phyloP scores from a whole-genome alignment of 1,284 basidiomycete species.

The Cystobasidiaceae sp. region DNA sequence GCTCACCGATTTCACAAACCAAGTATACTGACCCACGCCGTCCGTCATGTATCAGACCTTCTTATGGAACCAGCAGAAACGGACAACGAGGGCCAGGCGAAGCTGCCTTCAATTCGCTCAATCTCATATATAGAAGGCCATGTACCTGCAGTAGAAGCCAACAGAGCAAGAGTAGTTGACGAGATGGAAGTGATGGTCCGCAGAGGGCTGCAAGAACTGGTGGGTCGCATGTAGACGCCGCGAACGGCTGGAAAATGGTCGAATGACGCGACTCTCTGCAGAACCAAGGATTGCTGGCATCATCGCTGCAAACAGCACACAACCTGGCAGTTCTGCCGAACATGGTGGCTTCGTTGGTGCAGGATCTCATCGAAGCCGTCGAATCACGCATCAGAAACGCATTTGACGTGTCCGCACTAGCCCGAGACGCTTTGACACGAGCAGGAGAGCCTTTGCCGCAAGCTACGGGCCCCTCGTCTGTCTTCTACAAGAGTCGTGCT shows the following conservation, averaged over 20 bases:
- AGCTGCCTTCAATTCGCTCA: conserved; percentile 53
- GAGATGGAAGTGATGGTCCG: conserved; percentile 87
- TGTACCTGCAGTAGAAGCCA: conserved; percentile 63
- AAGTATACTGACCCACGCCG: no score
- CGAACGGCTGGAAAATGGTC: background rate
- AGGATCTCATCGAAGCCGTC: conserved; percentile 76
- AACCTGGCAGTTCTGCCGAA: conserved; percentile 79
- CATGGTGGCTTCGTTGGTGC: conserved; percentile 71
- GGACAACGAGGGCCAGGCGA: background rate
- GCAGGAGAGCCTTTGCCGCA: conserved; percentile 17
- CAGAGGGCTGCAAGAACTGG: conserved; percentile 65
- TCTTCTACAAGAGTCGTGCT: conserved; percentile 67
- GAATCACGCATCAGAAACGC: conserved; percentile 70
- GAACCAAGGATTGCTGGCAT: conserved; percentile 83
- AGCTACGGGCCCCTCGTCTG: conserved; percentile 19
- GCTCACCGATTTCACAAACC: no score
- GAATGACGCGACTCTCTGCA: conserved; percentile 44
- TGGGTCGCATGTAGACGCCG: conserved; percentile 45
- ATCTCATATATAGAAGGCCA: conserved; percentile 65
- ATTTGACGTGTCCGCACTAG: conserved; percentile 79
- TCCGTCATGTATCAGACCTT: background rate
- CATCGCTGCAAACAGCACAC: conserved; percentile 88
- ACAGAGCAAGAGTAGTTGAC: conserved; percentile 62
- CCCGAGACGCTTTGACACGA: conserved; percentile 59
- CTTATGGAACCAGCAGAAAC: conserved; percentile 6